Evolutionary conservation across 2,329 filamentous ascomycete species (phyloP).

Genomic region (Trichoderma brevicompactum): DNA sequence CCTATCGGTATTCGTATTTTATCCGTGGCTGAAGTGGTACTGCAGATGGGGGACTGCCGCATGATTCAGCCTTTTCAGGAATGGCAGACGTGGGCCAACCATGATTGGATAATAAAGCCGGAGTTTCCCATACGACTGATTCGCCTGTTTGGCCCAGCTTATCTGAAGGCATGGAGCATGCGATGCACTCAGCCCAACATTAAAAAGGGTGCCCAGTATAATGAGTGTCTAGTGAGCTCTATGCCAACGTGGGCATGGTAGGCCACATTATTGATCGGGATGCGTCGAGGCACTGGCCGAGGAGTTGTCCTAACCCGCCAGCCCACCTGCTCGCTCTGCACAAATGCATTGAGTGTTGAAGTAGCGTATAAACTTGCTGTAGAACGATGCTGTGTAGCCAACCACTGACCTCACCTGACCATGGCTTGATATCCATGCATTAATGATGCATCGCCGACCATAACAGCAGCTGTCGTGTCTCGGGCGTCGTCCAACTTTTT

Average conservation of each 20-base stretch:
- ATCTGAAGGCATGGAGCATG: background rate
- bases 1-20: background rate
- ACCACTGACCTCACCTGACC: slow-evolving; percentile 6
- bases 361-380: background rate
- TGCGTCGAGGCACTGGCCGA: background rate
- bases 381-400: slow-evolving; percentile 10
- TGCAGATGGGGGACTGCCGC: slow-evolving; percentile 3
- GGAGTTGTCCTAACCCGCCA: background rate
- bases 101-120: background rate
- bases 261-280: background rate
- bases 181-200: background rate
- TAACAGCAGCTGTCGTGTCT: background rate
- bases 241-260: background rate
- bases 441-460: background rate
- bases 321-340: background rate
- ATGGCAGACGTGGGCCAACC: slow-evolving; percentile 14
- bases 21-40: slow-evolving; percentile 7
- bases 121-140: background rate
- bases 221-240: background rate
- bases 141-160: background rate
- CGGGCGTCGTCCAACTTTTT: background rate
- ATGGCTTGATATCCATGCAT: background rate
- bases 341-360: background rate
- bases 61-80: slow-evolving; percentile 2
- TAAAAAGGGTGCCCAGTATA: background rate